These are phyloP conservation scores for Penicillium canescens DNA, from an alignment of 495 filamentous ascomycete genomes.

Conservation along the genomic window DNA sequence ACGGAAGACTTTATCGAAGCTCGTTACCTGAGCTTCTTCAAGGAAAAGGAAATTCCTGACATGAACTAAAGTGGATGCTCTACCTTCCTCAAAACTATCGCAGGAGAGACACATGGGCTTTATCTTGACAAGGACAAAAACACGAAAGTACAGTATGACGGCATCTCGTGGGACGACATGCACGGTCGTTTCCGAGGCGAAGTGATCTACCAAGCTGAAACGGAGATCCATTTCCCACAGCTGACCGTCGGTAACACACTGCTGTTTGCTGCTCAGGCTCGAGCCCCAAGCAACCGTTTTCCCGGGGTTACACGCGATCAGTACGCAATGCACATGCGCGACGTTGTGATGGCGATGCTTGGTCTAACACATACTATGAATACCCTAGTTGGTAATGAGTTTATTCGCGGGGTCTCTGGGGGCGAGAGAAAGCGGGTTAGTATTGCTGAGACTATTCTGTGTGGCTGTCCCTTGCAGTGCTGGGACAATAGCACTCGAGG, in stretches of 20 bases:
- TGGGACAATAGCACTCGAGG: conserved; percentile 83
- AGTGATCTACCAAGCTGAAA: conserved; percentile 78
- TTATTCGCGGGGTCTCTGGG: conserved; percentile 75
- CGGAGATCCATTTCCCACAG: conserved; percentile 82
- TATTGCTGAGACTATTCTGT: conserved; percentile 71
- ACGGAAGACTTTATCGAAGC: no score
- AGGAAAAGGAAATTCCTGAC: not conserved
- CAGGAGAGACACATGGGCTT: conserved; percentile 74
- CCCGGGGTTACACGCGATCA: conserved; percentile 56
- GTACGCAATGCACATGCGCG: conserved; percentile 65
- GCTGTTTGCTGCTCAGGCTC: conserved; percentile 70
- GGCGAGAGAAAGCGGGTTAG: conserved; percentile 83
- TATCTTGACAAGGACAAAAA: conserved; percentile 54
- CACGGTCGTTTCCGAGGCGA: conserved; percentile 72
- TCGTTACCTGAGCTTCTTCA: conserved; percentile 11
- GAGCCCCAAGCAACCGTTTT: conserved; percentile 63
- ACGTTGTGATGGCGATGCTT: conserved; percentile 79
- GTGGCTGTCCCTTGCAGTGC: conserved; percentile 68
- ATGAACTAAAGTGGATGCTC: conserved; percentile 61
- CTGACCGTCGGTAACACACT: conserved; percentile 78
- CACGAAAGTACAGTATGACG: conserved; percentile 75
- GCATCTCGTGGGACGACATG: conserved; percentile 53
- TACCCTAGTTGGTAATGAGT: conserved; percentile 78
- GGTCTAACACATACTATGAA: conserved; percentile 74
- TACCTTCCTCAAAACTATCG: conserved; percentile 77